Conservation (phyloP, 2,329 filamentous ascomycete species). For the Ceratocystis ficicola region DNA sequence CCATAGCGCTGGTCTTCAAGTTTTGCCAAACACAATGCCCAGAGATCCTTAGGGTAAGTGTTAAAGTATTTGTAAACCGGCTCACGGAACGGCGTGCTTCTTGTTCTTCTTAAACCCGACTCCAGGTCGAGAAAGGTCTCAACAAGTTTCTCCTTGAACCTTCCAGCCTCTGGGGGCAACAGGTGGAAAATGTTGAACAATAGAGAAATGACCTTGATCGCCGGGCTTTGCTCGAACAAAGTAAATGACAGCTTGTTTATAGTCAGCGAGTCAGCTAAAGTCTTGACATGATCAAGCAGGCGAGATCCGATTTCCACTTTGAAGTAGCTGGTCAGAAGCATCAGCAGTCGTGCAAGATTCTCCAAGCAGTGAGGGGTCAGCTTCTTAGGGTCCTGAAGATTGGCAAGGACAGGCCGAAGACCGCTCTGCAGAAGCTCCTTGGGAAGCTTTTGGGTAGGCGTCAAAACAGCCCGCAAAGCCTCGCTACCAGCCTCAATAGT, state of each 20-base stretch:
- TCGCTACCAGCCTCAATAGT: conserved; percentile 91
- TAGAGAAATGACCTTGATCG: conserved; percentile 89
- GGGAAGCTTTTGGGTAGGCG: conserved; percentile 79
- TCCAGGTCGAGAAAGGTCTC: conserved; percentile 86
- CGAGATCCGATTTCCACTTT: conserved; percentile 94
- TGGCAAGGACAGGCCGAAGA: conserved; percentile 87
- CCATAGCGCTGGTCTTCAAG: conserved; percentile 80
- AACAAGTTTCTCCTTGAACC: conserved; percentile 82
- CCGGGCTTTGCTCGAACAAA: conserved; percentile 79
- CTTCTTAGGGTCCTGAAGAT: conserved; percentile 84
- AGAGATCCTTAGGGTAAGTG: conserved; percentile 79
- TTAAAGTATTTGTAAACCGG: conserved; percentile 90
- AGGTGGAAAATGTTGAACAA: conserved; percentile 96
- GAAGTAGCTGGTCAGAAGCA: conserved; percentile 93
- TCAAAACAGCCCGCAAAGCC: conserved; percentile 75
- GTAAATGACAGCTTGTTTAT: conserved; percentile 89
- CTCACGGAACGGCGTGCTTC: conserved; percentile 79
- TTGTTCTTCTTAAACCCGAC: conserved; percentile 69
- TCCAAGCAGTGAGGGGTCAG: conserved; percentile 81
- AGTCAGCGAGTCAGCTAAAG: conserved; percentile 66
- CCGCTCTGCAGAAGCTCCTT: conserved; percentile 94
- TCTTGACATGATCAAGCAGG: conserved; percentile 85
- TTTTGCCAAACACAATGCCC: conserved; percentile 64
- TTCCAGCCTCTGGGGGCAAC: conserved; percentile 77
- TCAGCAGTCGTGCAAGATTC: conserved; percentile 76